Conservation (phyloP, 2,329 filamentous ascomycete genomes). For the Elsinoe ampelina region DNA sequence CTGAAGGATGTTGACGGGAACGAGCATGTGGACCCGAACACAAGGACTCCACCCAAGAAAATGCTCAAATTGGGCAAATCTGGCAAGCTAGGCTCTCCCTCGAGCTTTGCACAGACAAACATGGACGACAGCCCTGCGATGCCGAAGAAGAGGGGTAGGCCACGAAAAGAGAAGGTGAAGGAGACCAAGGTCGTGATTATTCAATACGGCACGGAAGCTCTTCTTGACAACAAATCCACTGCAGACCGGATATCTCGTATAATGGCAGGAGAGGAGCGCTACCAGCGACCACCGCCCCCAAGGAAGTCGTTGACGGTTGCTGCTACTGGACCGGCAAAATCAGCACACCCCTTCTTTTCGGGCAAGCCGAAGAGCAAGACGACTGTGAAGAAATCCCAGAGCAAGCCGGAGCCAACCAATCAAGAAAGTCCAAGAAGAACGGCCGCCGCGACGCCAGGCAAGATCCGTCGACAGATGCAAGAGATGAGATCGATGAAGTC, state of each 20-base stretch:
- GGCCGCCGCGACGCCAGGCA: slow-evolving; percentile 39
- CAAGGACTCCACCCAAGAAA: slow-evolving; percentile 25
- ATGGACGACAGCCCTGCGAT: slow-evolving; percentile 17
- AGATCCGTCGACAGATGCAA: slow-evolving; percentile 31
- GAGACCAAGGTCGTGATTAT: slow-evolving; percentile 22
- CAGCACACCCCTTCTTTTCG: slow-evolving; percentile 61
- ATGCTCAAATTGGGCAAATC: slow-evolving; percentile 34
- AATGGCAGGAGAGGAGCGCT: slow-evolving; percentile 34
- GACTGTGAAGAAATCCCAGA: slow-evolving; percentile 18
- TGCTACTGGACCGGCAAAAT: slow-evolving; percentile 31
- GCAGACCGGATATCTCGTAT: slow-evolving; percentile 57
- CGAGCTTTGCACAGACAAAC: slow-evolving; percentile 20
- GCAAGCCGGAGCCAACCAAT: neutral
- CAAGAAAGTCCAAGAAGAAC: slow-evolving; percentile 23
- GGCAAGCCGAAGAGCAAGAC: slow-evolving; percentile 39
- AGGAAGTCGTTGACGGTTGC: neutral
- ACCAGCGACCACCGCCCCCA: slow-evolving; percentile 14
- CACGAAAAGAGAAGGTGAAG: slow-evolving; percentile 21
- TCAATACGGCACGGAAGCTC: slow-evolving; percentile 44
- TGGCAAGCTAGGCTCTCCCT: slow-evolving; percentile 39
- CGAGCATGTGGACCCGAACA: neutral
- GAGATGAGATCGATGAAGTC: slow-evolving; percentile 8
- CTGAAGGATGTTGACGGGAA: neutral
- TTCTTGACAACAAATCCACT: slow-evolving; percentile 36
- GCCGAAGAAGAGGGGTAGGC: slow-evolving; percentile 23